Evolutionary conservation across 2,329 filamentous ascomycete genomes (phyloP).

Genomic region (Paraconiothyrium sp.): DNA sequence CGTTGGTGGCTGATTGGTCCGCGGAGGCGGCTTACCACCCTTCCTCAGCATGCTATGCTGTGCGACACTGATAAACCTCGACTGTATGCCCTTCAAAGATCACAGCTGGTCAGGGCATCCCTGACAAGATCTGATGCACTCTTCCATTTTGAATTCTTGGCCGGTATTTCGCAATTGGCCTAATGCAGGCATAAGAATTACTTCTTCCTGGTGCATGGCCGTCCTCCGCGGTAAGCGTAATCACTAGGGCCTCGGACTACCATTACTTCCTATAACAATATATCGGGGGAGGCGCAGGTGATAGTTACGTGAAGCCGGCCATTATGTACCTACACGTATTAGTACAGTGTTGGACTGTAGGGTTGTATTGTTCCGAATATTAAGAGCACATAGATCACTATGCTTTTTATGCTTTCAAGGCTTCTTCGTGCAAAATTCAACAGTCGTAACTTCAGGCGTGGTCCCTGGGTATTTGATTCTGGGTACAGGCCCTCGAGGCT

Average conservation of each 20-base stretch:
- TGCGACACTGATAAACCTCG: neutral
- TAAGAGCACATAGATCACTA: no score
- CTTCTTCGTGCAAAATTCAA: no score
- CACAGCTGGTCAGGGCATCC: neutral
- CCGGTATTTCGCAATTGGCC: neutral
- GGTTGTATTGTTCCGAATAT: no score
- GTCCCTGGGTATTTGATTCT: no score
- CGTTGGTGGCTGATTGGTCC: constrained; percentile 5
- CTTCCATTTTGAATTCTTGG: neutral
- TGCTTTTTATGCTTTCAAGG: no score
- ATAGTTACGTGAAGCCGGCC: no score
- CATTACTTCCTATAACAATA: no score
- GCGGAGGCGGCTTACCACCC: constrained; percentile 3
- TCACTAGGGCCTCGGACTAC: neutral
- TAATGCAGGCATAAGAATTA: neutral
- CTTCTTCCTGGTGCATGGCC: constrained; percentile 1
- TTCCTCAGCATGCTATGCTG: neutral
- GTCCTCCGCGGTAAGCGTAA: neutral
- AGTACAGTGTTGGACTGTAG: no score
- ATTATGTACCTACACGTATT: no score
- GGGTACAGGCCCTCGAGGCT: no score
- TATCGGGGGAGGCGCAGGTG: no score
- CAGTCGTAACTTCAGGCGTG: no score
- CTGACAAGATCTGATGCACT: neutral
- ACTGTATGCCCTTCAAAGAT: neutral